Conservation (phyloP, 2,329 filamentous ascomycete species). For the Hypoxylon sp. region DNA sequence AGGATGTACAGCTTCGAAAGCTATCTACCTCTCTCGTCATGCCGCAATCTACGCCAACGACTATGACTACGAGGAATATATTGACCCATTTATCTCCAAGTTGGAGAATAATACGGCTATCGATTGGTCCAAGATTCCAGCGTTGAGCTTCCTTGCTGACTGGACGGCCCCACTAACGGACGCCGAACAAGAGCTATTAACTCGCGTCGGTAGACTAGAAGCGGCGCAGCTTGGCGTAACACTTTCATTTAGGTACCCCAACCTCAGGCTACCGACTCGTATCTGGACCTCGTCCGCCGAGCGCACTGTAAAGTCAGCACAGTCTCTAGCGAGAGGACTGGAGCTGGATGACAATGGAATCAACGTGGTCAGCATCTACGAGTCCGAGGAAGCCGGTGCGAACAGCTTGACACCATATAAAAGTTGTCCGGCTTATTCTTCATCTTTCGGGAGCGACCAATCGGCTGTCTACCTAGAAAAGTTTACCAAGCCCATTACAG, state of each 20-base stretch:
- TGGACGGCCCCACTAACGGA: conserved; percentile 72
- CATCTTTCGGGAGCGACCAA: conserved; percentile 67
- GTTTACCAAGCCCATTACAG: conserved; percentile 74
- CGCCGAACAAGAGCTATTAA: conserved; percentile 71
- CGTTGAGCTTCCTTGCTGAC: conserved; percentile 68
- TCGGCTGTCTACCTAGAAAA: conserved; percentile 64
- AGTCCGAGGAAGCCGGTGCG: conserved; percentile 70
- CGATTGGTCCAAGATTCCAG: conserved; percentile 70
- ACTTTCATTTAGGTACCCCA: conserved; percentile 71
- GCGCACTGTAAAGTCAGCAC: conserved; percentile 70
- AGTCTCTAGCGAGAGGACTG: conserved; percentile 70
- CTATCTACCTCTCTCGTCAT: conserved; percentile 71
- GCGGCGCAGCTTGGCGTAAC: conserved; percentile 71
- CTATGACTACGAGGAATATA: conserved; percentile 70
- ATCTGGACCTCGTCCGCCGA: conserved; percentile 76
- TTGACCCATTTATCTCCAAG: conserved; percentile 71
- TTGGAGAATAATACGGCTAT: conserved; percentile 68
- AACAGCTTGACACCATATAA: conserved; percentile 75
- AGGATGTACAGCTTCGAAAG: conserved; percentile 65
- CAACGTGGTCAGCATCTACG: conserved; percentile 68
- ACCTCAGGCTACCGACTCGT: conserved; percentile 65
- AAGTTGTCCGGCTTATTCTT: conserved; percentile 73
- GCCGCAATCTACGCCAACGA: conserved; percentile 73
- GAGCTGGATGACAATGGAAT: conserved; percentile 68
- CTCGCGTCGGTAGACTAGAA: conserved; percentile 72